Evolutionary conservation across 495 filamentous ascomycete genomes (phyloP), one percentile per base, ranked within the genome.

Genomic region (Neurospora sublineolata): DNA sequence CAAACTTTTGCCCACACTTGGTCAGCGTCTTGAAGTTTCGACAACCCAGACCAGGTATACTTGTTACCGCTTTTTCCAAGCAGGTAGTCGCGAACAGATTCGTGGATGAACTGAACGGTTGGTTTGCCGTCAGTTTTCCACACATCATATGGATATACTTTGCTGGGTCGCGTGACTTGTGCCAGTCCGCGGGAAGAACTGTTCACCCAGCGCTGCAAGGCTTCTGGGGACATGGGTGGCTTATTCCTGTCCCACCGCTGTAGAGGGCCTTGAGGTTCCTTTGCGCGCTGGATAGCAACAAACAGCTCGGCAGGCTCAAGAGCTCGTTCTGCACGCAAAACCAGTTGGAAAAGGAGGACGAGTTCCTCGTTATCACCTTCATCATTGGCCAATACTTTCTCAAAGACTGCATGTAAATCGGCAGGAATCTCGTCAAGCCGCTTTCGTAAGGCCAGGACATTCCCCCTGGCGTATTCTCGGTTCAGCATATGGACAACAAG

Each of bases 401-500:
- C 33, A 68, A 82, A 81, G 12, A 82, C 70, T 27, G 69, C 70
- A 58, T 75, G 38, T 33, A 82, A 60, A 11, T 68, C 74, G 23
- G 41, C 37, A 0, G 80, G 81, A 23, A 82, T 76, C 20, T 79
- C 73, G 14, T 52, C 37, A 0, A 81, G 75, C 16, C 75, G 71
- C 33, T 71, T 60, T n/a, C 70, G 9, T 2, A 78, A 52, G 0
- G 44, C 44, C 30, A 72, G 20, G n/a, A 76, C 70, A 6, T 73
- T 64, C 4, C 79, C 80, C 9, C 68, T 42, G 41, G 75, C 72
- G 71, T 78, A 77, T 67, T 83, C 81, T 23, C 72, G 75, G 68
- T 82, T 84, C 0, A 85, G 74, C 23, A 83, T 83, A 4, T 78
- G 72, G 6, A 84, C 78, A 38, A 84, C 81, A 6, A 83, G 69